These are phyloP conservation scores for Alternaria solani DNA, from an alignment of 2,329 filamentous ascomycete genomes.

Conservation along the genomic window DNA sequence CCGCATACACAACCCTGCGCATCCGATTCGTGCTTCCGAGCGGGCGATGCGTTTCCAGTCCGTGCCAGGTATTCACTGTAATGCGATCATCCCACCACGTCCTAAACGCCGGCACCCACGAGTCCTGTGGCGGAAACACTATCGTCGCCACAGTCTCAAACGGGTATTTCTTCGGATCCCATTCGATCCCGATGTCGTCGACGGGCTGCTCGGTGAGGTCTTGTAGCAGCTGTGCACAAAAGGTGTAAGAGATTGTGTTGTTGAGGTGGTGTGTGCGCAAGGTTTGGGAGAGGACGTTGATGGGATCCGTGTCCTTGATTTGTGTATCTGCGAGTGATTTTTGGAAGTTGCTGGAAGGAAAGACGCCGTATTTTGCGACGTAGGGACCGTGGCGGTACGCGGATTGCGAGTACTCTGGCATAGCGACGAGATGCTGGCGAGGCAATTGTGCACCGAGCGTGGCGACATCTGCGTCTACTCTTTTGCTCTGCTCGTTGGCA, in stretches of 20 bases:
- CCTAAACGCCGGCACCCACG: constrained; percentile 52
- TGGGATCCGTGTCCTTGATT: constrained; percentile 35
- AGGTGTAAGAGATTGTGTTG: constrained; percentile 38
- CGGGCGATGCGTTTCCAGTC: constrained; percentile 50
- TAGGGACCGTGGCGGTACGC: constrained; percentile 60
- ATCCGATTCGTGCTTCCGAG: constrained; percentile 53
- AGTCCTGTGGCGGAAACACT: constrained; percentile 53
- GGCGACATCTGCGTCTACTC: constrained; percentile 48
- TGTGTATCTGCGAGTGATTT: constrained; percentile 51
- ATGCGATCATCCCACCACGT: constrained; percentile 54
- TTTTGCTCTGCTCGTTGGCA: constrained; percentile 52
- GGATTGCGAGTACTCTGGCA: constrained; percentile 57
- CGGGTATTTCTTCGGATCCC: constrained; percentile 59
- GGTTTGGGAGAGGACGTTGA: constrained; percentile 37
- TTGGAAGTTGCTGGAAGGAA: constrained; percentile 54
- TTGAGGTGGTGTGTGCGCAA: constrained; percentile 26
- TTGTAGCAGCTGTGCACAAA: constrained; percentile 58
- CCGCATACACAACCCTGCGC: constrained; percentile 53
- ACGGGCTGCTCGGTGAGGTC: constrained; percentile 57
- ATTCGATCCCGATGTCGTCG: constrained; percentile 49
- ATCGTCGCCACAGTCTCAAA: constrained; percentile 57
- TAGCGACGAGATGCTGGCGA: constrained; percentile 37
- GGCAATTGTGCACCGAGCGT: constrained; percentile 36
- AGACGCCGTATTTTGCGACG: constrained; percentile 58
- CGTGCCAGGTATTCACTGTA: constrained; percentile 53